Conservation (phyloP, 2,329 filamentous ascomycete species). For the Pseudophaeomoniella oleicola region DNA sequence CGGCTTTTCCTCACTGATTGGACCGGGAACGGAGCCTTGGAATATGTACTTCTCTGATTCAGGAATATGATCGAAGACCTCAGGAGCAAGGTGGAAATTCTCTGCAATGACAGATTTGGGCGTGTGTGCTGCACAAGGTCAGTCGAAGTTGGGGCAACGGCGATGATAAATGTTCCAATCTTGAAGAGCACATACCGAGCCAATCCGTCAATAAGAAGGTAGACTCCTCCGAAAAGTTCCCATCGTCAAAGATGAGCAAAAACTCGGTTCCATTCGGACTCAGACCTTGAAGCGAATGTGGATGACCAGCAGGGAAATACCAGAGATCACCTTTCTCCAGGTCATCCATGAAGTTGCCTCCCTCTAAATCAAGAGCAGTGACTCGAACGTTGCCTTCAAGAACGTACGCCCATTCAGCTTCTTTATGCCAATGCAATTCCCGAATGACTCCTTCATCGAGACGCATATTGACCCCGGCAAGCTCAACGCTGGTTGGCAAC, state of each 20-base stretch:
- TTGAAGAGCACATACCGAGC: conserved; percentile 1
- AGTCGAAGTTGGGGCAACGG: conserved; percentile 1
- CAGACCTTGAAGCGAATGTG: conserved; percentile 62
- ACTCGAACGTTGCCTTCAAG: conserved; percentile 57
- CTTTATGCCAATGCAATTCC: conserved; percentile 69
- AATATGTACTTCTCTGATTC: conserved; percentile 61
- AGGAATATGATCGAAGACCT: conserved; percentile 56
- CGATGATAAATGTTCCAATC: no score
- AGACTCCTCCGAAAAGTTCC: conserved; percentile 46
- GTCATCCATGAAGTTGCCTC: conserved; percentile 64
- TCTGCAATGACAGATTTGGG: conserved; percentile 57
- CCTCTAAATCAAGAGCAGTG: conserved; percentile 60
- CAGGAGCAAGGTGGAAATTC: conserved; percentile 59
- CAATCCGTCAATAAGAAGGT: conserved; percentile 61
- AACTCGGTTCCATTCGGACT: conserved; percentile 52
- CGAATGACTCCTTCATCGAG: conserved; percentile 62
- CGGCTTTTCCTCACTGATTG: conserved; percentile 52
- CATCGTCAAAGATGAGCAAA: conserved; percentile 47
- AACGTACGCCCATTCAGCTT: conserved; percentile 66
- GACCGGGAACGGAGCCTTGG: conserved; percentile 48
- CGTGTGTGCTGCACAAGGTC: conserved; percentile 39
- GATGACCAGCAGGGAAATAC: conserved; percentile 68
- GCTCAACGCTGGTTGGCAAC: conserved; percentile 36
- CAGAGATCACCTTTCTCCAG: conserved; percentile 62
- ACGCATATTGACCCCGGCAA: conserved; percentile 67